phyloP scores from a whole-genome alignment of 108 stramenopile species.

The Stephanodiscus triporus region DNA sequence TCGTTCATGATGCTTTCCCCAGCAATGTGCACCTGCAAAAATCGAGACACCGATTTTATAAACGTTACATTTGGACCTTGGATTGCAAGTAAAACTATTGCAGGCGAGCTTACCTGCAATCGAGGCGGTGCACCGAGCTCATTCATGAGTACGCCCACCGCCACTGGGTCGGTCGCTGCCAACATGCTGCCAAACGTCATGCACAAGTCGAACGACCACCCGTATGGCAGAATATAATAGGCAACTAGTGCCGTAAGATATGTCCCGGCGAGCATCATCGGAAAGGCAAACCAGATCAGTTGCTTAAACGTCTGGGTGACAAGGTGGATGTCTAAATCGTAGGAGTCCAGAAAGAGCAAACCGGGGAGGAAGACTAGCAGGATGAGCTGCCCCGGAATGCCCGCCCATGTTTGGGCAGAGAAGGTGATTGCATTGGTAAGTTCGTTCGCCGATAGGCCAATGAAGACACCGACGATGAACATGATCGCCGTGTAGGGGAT shows the following conservation, averaged over 20 bases:
- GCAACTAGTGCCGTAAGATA: slow-evolving; percentile 42
- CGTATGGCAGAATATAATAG: slow-evolving; percentile 43
- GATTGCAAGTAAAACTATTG: too few species aligned
- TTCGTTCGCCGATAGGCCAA: slow-evolving; percentile 49
- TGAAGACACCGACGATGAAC: slow-evolving; percentile 70
- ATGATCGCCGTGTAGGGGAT: slow-evolving; percentile 82
- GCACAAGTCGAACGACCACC: slow-evolving; percentile 47
- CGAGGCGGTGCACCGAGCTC: slow-evolving; percentile 73
- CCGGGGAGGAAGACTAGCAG: slow-evolving; percentile 90
- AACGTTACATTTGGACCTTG: too few species aligned
- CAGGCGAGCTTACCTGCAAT: neutral
- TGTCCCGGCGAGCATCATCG: slow-evolving; percentile 57
- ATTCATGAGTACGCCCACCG: slow-evolving; percentile 41
- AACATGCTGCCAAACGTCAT: slow-evolving; percentile 73
- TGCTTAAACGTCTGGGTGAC: slow-evolving; percentile 59
- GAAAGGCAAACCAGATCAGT: slow-evolving; percentile 86
- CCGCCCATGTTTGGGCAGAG: slow-evolving; percentile 59
- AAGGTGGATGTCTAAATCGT: slow-evolving; percentile 71
- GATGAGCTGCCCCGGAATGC: slow-evolving; percentile 74
- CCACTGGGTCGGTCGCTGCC: slow-evolving; percentile 60
- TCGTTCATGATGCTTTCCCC: slow-evolving; percentile 90
- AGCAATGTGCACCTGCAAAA: slow-evolving; percentile 69
- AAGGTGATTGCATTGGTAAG: slow-evolving; percentile 37
- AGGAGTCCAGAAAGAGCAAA: slow-evolving; percentile 82
- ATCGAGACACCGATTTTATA: neutral